Conservation (phyloP, 768 basidiomycete species). For the Scleroderma citrinum region DNA sequence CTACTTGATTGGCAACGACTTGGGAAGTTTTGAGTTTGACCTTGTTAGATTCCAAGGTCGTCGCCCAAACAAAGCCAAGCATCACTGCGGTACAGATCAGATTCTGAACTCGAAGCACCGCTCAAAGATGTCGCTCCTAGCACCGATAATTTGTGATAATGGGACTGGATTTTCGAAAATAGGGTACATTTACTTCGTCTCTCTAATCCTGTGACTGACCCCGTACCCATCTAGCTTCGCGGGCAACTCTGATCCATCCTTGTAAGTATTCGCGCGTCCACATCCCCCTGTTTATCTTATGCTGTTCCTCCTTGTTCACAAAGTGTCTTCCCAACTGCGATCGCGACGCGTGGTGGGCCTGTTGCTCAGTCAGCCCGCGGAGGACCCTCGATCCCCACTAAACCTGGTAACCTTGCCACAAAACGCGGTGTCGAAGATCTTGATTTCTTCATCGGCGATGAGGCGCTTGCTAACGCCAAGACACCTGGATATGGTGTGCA, state of each 20-base stretch:
- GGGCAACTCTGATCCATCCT: constrained; percentile 98
- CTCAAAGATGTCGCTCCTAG: constrained; percentile 68
- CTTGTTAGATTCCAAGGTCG: too few species aligned
- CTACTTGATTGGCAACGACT: too few species aligned
- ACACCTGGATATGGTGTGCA: constrained; percentile 91
- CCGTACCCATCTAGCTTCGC: constrained; percentile 64
- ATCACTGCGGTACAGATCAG: constrained; percentile 9
- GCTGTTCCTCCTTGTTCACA: background rate
- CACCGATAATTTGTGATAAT: constrained; percentile 97
- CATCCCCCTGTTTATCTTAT: background rate
- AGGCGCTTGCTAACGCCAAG: constrained; percentile 92
- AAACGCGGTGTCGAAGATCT: constrained; percentile 98
- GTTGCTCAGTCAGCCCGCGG: constrained; percentile 52
- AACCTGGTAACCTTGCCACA: constrained; percentile 88
- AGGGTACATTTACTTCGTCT: constrained; percentile 51
- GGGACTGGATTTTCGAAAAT: constrained; percentile 97
- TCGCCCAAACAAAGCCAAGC: constrained; percentile 20
- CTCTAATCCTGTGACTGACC: background rate
- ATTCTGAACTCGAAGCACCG: background rate
- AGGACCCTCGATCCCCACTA: constrained; percentile 74
- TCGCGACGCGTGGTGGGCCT: constrained; percentile 75
- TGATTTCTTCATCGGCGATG: constrained; percentile 99
- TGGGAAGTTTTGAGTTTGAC: too few species aligned
- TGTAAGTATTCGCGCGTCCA: constrained; percentile 47
- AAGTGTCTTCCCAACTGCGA: constrained; percentile 97